Base-by-base conservation (phyloP, 495 filamentous ascomycete species). In the Penicillium mononematosum region DNA sequence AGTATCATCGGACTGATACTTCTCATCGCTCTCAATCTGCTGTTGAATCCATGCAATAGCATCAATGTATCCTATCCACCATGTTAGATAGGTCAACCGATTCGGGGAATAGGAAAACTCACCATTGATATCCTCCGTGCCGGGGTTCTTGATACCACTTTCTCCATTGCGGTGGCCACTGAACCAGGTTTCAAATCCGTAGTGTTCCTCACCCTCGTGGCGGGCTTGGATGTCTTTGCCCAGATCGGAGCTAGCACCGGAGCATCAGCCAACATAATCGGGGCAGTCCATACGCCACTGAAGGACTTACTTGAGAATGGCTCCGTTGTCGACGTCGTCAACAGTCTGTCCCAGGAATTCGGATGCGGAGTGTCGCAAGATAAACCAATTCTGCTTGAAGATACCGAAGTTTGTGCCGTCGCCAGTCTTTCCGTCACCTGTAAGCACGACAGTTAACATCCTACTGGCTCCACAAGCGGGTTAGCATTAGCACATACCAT, bases 321-420 rank as follows among this genome's bases (percentile, higher is more conserved):
- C 65, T 24, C 67, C 65, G 25, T 70, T 50, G 19, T 54, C 54
- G 10, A 64, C 65, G 7, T 70, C 45, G 27, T 16, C 58, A 1
- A 12, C 48, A 22, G 46, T 55, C 46, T 64, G 29, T 14, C 67
- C 65, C 19, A 44, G 11, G 57, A 70, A 70, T 42, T 66, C 58
- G 5, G 65, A 62, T 2, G 68, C 50, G 22, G 62, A 68, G n/a
- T 51, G 49, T 20, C 69, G 65, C 53, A 74, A 61, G 58, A 76
- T 73, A 53, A 58, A 65, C 71, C 71, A 73, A 50, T 74, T 76
- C 60, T 78, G 69, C 68, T 71, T 71, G 63, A 71, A 71, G 31
- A 71, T 64, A 17, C 68, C 66, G 49, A 69, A 71, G 59, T 71
- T 71, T 31, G 66, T 67, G 17, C 55, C 45, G 22, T 69, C 69